Evolutionary conservation across 164 flowering plant species (phyloP).

Genomic region (Protea cynaroides): DNA sequence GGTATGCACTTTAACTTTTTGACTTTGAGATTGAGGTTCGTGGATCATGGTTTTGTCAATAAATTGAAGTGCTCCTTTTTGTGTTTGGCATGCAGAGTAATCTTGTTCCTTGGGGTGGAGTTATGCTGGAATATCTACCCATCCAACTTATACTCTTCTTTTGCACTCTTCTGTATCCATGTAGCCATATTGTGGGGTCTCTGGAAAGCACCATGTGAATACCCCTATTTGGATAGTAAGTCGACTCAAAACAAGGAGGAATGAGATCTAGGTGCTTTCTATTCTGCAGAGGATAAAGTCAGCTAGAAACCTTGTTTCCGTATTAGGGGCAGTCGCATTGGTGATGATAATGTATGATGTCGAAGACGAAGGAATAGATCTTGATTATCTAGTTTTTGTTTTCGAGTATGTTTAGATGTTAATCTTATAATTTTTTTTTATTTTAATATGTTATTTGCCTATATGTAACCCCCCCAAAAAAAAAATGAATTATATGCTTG

Average conservation of each 20-base stretch:
- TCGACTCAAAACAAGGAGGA: constrained; percentile 27
- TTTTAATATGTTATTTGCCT: too few species aligned
- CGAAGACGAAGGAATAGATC: too few species aligned
- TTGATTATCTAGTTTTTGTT: too few species aligned
- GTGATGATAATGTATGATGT: too few species aligned
- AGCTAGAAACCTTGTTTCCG: constrained; percentile 8
- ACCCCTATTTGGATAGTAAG: constrained; percentile 38
- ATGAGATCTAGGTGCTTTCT: constrained; percentile 15
- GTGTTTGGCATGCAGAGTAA: constrained; percentile 36
- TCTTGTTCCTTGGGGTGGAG: constrained; percentile 69
- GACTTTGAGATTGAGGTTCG: too few species aligned
- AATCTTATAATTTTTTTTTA: too few species aligned
- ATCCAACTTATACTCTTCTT: constrained; percentile 66
- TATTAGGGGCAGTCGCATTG: too few species aligned
- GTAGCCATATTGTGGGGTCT: constrained; percentile 60
- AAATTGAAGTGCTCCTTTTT: background rate
- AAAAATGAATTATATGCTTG: too few species aligned
- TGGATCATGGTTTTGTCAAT: too few species aligned
- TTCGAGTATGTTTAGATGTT: too few species aligned
- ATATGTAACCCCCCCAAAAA: too few species aligned
- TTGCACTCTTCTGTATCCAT: constrained; percentile 58
- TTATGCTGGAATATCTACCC: constrained; percentile 91
- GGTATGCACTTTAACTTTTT: constrained; percentile 28
- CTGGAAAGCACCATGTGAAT: constrained; percentile 59
- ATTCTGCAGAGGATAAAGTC: background rate